Evolutionary conservation across 768 basidiomycete species (phyloP).

Genomic region (Crucibulum laeve): DNA sequence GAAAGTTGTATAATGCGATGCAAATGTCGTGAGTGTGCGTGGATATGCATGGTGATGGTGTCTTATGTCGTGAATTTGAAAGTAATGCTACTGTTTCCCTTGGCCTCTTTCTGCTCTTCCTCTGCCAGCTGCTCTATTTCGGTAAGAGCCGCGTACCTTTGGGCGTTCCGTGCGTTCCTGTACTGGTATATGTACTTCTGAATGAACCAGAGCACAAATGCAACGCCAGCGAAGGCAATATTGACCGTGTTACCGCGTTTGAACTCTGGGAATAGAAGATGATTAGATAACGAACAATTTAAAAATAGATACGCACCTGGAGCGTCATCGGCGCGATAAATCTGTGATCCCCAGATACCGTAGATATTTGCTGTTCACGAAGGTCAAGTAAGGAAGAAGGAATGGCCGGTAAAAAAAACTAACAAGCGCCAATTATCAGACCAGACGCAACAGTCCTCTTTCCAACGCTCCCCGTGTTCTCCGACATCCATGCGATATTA

Average conservation of each 20-base stretch:
- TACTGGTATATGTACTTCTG: slow-evolving; percentile 25
- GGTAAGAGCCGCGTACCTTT: slow-evolving; percentile 12
- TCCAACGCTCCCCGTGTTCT: slow-evolving; percentile 31
- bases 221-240: slow-evolving; percentile 26
- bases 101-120: slow-evolving; percentile 18
- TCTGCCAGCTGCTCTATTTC: slow-evolving; percentile 20
- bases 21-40: too few species aligned
- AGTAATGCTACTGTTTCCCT: slow-evolving; percentile 27
- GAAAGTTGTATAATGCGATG: too few species aligned
- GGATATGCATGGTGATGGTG: too few species aligned
- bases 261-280: slow-evolving; percentile 16
- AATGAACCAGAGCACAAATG: slow-evolving; percentile 27
- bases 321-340: slow-evolving; percentile 32
- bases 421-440: slow-evolving; percentile 26
- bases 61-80: slow-evolving; percentile 27
- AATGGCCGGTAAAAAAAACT: slow-evolving; percentile 11
- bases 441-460: slow-evolving; percentile 31
- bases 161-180: slow-evolving; percentile 20
- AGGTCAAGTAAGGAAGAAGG: not conserved
- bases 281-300: not conserved
- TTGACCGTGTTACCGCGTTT: slow-evolving; percentile 30
- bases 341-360: slow-evolving; percentile 28
- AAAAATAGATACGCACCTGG: slow-evolving; percentile 17
- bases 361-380: slow-evolving; percentile 18
- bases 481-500: slow-evolving; percentile 36